Evolutionary conservation across 768 basidiomycete genomes (phyloP).

Genomic region (Trametes punicea): DNA sequence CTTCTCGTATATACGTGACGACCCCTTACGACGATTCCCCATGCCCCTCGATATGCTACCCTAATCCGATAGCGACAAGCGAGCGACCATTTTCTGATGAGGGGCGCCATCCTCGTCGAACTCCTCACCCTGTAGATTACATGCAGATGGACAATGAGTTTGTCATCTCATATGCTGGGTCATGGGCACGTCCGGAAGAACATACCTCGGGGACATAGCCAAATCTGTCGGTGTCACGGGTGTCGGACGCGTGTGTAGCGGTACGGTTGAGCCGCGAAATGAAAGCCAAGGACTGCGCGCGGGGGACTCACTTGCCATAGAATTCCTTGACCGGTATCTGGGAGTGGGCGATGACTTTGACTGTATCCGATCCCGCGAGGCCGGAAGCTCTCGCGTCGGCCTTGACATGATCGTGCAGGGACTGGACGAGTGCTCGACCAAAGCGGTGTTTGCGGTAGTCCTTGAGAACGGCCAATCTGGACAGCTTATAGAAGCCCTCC

Average conservation of each 20-base stretch:
- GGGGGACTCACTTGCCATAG: constrained; percentile 64
- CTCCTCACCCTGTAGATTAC: constrained; percentile 51
- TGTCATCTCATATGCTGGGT: constrained; percentile 5
- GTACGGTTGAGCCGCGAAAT: constrained; percentile 9
- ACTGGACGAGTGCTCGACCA: constrained; percentile 62
- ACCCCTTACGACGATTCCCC: constrained; percentile 32
- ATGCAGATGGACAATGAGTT: constrained; percentile 10
- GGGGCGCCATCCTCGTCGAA: constrained; percentile 84
- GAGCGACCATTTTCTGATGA: constrained; percentile 78
- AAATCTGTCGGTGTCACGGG: constrained; percentile 45
- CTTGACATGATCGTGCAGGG: constrained; percentile 57
- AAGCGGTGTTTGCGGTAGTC: constrained; percentile 61
- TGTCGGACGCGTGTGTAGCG: constrained; percentile 20
- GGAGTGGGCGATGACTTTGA: constrained; percentile 58
- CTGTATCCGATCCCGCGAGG: constrained; percentile 25
- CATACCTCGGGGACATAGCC: constrained; percentile 67
- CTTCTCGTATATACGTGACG: constrained; percentile 22
- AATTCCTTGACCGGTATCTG: constrained; percentile 71
- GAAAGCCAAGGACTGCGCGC: constrained; percentile 8
- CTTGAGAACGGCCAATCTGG: constrained; percentile 64
- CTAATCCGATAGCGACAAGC: constrained; percentile 40
- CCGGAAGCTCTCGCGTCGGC: constrained; percentile 37
- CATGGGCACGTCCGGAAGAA: constrained; percentile 17
- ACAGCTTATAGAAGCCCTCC: constrained; percentile 63
- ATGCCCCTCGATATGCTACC: constrained; percentile 27